Evolutionary conservation across 495 filamentous ascomycete species (phyloP).

Genomic region (Thermothielavioides terrestris): DNA sequence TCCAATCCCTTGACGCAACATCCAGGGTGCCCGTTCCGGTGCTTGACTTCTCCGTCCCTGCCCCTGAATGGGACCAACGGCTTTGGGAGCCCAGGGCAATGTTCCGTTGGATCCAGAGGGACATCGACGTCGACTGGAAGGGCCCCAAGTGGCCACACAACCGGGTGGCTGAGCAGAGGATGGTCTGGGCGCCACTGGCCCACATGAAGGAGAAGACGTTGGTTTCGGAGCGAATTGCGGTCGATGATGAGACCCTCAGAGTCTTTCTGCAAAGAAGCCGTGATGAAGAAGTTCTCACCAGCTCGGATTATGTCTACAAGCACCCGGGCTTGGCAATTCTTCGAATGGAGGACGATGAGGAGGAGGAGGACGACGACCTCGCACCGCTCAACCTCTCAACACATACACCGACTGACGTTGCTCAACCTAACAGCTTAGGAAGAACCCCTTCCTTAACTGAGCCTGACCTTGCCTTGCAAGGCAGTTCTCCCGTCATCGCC

Average conservation of each 20-base stretch:
- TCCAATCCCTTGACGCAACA: conserved; percentile 49
- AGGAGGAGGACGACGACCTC: conserved; percentile 37
- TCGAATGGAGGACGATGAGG: conserved; percentile 36
- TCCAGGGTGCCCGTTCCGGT: conserved; percentile 48
- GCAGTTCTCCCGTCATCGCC: neutral
- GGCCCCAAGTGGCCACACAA: conserved; percentile 35
- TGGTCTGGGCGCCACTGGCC: conserved; percentile 41
- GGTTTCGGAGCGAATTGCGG: conserved; percentile 25
- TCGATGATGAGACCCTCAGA: conserved; percentile 15
- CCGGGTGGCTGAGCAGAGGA: conserved; percentile 33
- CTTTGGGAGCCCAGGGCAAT: conserved; percentile 16
- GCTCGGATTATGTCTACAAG: conserved; percentile 43
- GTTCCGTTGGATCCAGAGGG: conserved; percentile 26
- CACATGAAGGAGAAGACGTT: conserved; percentile 24
- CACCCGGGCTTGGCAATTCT: conserved; percentile 45
- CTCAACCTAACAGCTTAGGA: neutral
- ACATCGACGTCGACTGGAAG: conserved; percentile 15
- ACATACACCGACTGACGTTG: neutral
- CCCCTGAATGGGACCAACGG: conserved; percentile 46
- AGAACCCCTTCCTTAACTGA: neutral
- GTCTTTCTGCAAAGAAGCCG: conserved; percentile 17
- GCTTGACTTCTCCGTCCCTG: conserved; percentile 52
- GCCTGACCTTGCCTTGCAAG: neutral
- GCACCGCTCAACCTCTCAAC: neutral
- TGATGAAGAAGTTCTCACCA: conserved; percentile 25